Base-by-base conservation (phyloP, 1,139 yeast species). In the Lodderomyces jiufengensis region DNA sequence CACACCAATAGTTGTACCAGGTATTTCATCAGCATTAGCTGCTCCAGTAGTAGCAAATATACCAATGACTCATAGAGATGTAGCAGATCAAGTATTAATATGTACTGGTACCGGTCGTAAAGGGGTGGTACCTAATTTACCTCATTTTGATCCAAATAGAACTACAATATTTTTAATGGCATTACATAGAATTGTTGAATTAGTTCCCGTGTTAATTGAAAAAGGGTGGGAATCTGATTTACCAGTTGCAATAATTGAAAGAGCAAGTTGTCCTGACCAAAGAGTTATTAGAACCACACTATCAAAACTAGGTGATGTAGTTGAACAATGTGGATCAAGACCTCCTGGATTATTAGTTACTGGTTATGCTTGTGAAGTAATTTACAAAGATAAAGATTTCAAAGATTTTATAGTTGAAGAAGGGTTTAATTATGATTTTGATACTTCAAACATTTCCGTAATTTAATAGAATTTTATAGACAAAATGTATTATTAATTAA, bases 31-130 rank as follows among this genome's bases (percentile, higher is more conserved):
- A 4, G 95, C 97, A 0, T 70, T 92, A 35, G 87, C 95, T 0
- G 94, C 96, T 0, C 90, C 97, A 0, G 80, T 86, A n/a, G 71
- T 80, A 31, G 81, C 95, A 0, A 73, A 78, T 37, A 85, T 90
- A 28, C 95, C 97, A 0, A 88, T 95, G 10, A 92, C 98, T 0
- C 96, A 88, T 52, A 68, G 98, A 44, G 94, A 85, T 31, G 90
- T 86, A 2, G 87, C 95, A 3, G 97, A 90, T 57, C 97, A 90
- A 59, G 90, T 90, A 2, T 70, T 90, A 38, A 80, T 92, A 21
- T 87, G 96, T 57, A 92, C 98, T 0, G 98, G 98, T 9, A 88
- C 96, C 0, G 97, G 97, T 0, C 77, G 95, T 40, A 78, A 83
- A 27, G 97, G 97, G 3, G 81, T 80, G 3, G 59, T 86, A 33